Evolutionary conservation across 768 basidiomycete species (phyloP).

Genomic region (Tulasnella sp.): DNA sequence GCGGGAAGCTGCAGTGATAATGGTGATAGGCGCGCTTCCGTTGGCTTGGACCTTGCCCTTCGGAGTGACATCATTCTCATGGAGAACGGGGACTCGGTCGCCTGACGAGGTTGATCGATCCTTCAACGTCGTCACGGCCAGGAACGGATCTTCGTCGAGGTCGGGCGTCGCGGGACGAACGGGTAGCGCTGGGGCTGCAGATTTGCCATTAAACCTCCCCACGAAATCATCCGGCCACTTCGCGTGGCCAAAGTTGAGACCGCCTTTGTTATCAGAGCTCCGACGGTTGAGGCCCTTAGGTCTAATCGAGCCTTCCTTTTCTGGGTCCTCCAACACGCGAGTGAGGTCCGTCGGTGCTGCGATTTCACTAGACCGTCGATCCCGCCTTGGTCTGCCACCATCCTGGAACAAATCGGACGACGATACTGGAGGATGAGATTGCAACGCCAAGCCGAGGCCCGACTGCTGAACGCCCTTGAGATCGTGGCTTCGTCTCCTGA

Average conservation of each 20-base stretch:
- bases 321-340: conserved; percentile 56
- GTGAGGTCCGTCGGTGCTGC: conserved; percentile 46
- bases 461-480: neutral
- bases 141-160: conserved; percentile 32
- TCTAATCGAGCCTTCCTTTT: conserved; percentile 14
- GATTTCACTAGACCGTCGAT: conserved; percentile 58
- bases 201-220: conserved; percentile 24
- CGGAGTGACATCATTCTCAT: conserved; percentile 2
- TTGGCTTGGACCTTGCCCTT: neutral
- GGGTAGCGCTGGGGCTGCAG: conserved; percentile 24
- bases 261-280: neutral
- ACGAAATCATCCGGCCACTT: conserved; percentile 81
- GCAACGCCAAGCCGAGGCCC: conserved; percentile 2
- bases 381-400: conserved; percentile 30
- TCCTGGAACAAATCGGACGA: conserved; percentile 9
- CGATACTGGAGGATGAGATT: neutral
- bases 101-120: neutral
- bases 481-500: conserved; percentile 9
- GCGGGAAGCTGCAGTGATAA: conserved; percentile 4
- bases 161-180: conserved; percentile 22
- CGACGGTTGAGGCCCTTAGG: neutral
- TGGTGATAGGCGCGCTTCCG: neutral
- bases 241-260: conserved; percentile 60
- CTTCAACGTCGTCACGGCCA: neutral
- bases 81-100: neutral